Evolutionary conservation across 140 eudicot species (phyloP), one percentile per base, ranked within the genome.

Genomic region (Stevia rebaudiana): DNA sequence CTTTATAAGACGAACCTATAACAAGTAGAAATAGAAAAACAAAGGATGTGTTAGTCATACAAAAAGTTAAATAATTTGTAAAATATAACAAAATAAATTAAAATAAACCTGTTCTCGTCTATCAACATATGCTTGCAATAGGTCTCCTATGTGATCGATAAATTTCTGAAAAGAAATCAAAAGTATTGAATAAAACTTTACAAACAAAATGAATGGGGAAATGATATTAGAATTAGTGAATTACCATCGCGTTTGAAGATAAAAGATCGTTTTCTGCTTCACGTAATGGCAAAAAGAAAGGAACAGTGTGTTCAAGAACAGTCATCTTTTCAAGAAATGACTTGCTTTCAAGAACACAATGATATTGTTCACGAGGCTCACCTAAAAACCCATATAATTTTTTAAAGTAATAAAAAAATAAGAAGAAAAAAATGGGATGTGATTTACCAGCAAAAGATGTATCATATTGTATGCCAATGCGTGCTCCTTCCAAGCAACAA

Each of bases 61-160:
- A 44, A 7, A 49, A 15, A 3, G 30, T 16, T 28, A 30, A 18
- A 18, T 16, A 40, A 16, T 53, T 12, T 2, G 24, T 4, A 48
- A 44, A 50, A n/a, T 46, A 10, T 18, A 59, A 63, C 31, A 0
- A 19, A 36, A 46, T 73, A n/a, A n/a, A n/a, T n/a, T n/a, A n/a
- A n/a, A n/a, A n/a, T n/a, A n/a, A n/a, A 88, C 96, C 92, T 92
- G 98, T 69, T 92, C 98, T 39, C 96, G 74, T 74, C 98, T 78
- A 77, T 92, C 98, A 57, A 92, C 86, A 63, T 82, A 92, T 44
- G 98, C 87, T 80, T 88, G 98, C 76, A 92, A 75, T 28, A 92
- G 79, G 64, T 87, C 98, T 46, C 98, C 98, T 13, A 88, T 75
- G 49, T 83, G 87, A 66, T 92, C 96, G 24, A 92, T 88, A 67